Base-by-base conservation (phyloP, 139 green algal genomes). In the Nannochloris sp. region DNA sequence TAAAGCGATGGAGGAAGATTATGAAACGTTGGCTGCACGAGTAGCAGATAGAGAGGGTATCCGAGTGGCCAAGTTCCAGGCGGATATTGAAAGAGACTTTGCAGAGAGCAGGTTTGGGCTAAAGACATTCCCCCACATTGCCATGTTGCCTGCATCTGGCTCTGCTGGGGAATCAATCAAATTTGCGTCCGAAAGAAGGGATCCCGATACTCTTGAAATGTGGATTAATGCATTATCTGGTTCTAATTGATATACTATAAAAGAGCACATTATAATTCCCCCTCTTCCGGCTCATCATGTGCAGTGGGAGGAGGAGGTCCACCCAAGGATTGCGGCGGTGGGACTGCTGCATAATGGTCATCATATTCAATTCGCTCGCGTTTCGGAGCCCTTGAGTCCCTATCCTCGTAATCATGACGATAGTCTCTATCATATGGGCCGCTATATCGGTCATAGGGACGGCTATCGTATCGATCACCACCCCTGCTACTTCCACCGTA, bases 121-220 rank as follows among this genome's bases (percentile, higher is more conserved):
- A 2, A 82, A 84, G 65, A 95, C 90, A 61, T 97, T 96, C 82
- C 90, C 90, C 56, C 92, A 84, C 43, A 88, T 97, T 49, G 74
- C 94, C 11, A 76, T 90, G 74, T 70, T 96, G 72, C 83, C 84
- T 55, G 83, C 82, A 69, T 66, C 61, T 53, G 65, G 40, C 28
- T 57, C 46, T 55, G 63, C 60, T 25, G 31, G 59, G 4, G 64
- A 61, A n/a, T 79, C 82, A 30, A 67, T 95, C 55, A 92, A 90
- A 73, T 95, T 89, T 74, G 78, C 84, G 40, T 79, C 65, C 3
- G 89, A 96, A 75, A 71, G 83, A 20, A 74, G 90, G n/a, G 87
- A 94, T 56, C 51, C 65, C 0, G 87, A 94, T 11, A 90, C 84
- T 29, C 74, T 96, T 56, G 44, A 75, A 31, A 90, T 95, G 82